These are phyloP conservation scores for Amphichorda felina DNA, from an alignment of 2,329 filamentous ascomycete genomes.

Conservation along the genomic window DNA sequence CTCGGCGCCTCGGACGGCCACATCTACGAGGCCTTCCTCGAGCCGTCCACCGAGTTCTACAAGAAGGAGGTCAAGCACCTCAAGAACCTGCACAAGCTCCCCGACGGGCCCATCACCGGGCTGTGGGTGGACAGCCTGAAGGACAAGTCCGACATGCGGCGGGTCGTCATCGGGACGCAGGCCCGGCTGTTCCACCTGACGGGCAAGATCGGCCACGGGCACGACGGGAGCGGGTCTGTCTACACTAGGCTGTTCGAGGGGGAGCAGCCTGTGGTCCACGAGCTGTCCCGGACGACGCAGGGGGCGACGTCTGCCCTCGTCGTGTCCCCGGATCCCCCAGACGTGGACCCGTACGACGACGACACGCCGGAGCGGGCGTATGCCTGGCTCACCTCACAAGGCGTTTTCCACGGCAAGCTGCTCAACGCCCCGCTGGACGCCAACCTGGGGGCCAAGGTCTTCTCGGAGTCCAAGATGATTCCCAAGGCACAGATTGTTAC, in stretches of 20 bases:
- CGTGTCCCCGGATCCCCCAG: slow-evolving; percentile 62
- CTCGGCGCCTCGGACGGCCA: slow-evolving; percentile 87
- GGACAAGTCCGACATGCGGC: slow-evolving; percentile 57
- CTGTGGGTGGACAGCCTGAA: slow-evolving; percentile 69
- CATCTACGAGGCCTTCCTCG: slow-evolving; percentile 90
- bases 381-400: slow-evolving; percentile 83
- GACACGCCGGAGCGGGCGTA: slow-evolving; percentile 61
- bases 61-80: slow-evolving; percentile 88
- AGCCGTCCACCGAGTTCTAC: slow-evolving; percentile 91
- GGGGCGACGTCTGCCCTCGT: slow-evolving; percentile 51
- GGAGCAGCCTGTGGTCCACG: slow-evolving; percentile 68
- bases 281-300: slow-evolving; percentile 47
- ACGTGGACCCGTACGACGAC: slow-evolving; percentile 42
- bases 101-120: slow-evolving; percentile 74
- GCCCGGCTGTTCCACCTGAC: slow-evolving; percentile 69
- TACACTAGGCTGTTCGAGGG: slow-evolving; percentile 82
- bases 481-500: slow-evolving; percentile 61
- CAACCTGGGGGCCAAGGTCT: slow-evolving; percentile 60
- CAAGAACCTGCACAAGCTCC: slow-evolving; percentile 69
- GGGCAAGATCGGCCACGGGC: slow-evolving; percentile 62
- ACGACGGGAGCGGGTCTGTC: slow-evolving; percentile 73
- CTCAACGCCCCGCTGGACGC: slow-evolving; percentile 46
- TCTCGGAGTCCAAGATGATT: slow-evolving; percentile 69
- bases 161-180: slow-evolving; percentile 72
- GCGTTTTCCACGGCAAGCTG: slow-evolving; percentile 78